Conservation (phyloP, 495 filamentous ascomycete species). For the Talaromyces ruber region DNA sequence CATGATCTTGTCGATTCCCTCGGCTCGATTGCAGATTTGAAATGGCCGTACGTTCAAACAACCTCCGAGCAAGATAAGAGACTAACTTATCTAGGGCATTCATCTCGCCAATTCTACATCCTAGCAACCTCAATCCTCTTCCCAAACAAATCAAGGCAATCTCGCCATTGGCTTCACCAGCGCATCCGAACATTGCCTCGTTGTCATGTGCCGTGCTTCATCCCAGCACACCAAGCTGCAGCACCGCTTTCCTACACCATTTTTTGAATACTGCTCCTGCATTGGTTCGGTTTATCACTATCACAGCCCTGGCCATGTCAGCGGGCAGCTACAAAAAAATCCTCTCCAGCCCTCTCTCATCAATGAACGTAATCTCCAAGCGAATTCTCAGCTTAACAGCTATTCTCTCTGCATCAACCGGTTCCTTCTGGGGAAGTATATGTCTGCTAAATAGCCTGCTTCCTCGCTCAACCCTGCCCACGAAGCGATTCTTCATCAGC, state of each 20-base stretch:
- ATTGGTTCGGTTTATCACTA: conserved; percentile 65
- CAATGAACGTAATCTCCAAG: conserved; percentile 53
- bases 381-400: conserved; percentile 58
- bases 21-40: conserved; percentile 66
- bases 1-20: conserved; percentile 75
- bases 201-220: conserved; percentile 91
- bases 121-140: conserved; percentile 52
- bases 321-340: conserved; percentile 58
- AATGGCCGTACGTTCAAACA: conserved; percentile 65
- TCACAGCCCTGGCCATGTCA: conserved; percentile 60
- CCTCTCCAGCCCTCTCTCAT: conserved; percentile 53
- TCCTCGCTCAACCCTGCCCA: conserved; percentile 66
- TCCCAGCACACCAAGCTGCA: conserved; percentile 77
- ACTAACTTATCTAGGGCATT: conserved; percentile 43
- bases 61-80: not conserved
- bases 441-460: conserved; percentile 78
- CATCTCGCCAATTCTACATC: conserved; percentile 82
- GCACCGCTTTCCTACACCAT: conserved; percentile 74
- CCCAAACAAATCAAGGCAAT: conserved; percentile 57
- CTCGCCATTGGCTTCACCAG: conserved; percentile 69
- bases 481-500: conserved; percentile 77
- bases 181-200: conserved; percentile 73
- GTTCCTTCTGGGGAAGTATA: conserved; percentile 76
- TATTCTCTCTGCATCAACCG: conserved; percentile 69
- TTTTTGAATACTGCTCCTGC: conserved; percentile 71